Conservation (phyloP, 2,329 filamentous ascomycete species). For the Alternaria incomplexa region DNA sequence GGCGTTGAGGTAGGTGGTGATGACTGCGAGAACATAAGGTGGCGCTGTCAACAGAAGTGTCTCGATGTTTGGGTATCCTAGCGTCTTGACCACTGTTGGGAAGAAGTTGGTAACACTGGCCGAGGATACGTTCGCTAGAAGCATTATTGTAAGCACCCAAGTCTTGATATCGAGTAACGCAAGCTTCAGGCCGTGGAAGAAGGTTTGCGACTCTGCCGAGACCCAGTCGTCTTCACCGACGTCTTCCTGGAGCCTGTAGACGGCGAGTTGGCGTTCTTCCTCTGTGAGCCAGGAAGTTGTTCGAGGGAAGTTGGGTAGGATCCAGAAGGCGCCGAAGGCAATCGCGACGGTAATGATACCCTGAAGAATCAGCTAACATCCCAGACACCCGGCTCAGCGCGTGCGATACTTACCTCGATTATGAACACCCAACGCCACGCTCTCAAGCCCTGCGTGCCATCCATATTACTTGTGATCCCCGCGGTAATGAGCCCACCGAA, state of each 20-base stretch:
- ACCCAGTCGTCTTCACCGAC: slow-evolving; percentile 51
- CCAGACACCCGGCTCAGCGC: not conserved
- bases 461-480: slow-evolving; percentile 71
- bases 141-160: slow-evolving; percentile 48
- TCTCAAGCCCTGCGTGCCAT: slow-evolving; percentile 61
- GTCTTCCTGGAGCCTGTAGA: slow-evolving; percentile 47
- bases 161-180: slow-evolving; percentile 50
- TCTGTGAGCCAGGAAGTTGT: slow-evolving; percentile 50
- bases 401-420: slow-evolving; percentile 53
- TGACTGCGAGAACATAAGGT: slow-evolving; percentile 57
- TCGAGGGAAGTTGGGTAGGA: slow-evolving; percentile 72
- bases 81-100: slow-evolving; percentile 66
- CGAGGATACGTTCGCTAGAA: slow-evolving; percentile 50
- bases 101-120: slow-evolving; percentile 60
- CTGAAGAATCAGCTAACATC: slow-evolving; percentile 41
- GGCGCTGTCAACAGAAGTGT: slow-evolving; percentile 58
- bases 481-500: slow-evolving; percentile 68
- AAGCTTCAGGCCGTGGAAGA: slow-evolving; percentile 50
- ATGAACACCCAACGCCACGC: slow-evolving; percentile 75
- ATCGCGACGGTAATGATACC: slow-evolving; percentile 69
- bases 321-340: slow-evolving; percentile 62
- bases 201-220: slow-evolving; percentile 42
- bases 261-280: slow-evolving; percentile 48
- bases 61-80: slow-evolving; percentile 62
- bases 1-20: slow-evolving; percentile 69